Base-by-base conservation (phyloP, 2,329 filamentous ascomycete species). In the Magnaporthiopsis incrustans region DNA sequence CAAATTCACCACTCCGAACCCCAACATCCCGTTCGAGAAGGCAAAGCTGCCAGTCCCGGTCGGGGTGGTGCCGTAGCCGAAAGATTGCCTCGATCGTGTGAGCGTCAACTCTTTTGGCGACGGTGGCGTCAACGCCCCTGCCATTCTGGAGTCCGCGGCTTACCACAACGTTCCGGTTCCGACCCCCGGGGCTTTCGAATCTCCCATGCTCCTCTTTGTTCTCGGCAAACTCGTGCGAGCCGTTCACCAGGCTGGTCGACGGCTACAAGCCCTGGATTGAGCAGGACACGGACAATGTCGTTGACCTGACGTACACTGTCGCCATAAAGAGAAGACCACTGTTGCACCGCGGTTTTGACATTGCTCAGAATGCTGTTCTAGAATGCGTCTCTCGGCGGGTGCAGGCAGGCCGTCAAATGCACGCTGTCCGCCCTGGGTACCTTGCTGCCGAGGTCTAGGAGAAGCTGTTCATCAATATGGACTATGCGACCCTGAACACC, bases 41-140 rank as follows among this genome's bases (percentile, higher is more conserved):
- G 61, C 33, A 1, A 70, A 71, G 14, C 66, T 74, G 4, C 62
- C 8, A 1, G 73, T 76, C 0, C 73, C 74, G 0, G 61, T 64
- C 0, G 67, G 70, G 53, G 61, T 71, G 0, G 67, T 59, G 0
- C 60, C 69, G 1, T 77, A 69, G 69, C 75, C 75, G 0, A 2
- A 33, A 4, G 65, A 66, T 22, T 63, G 69, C 6, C 6, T 15
- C 0, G 69, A 73, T 50, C 68, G 75, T 4, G 67, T 74, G 5
- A 72, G 71, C 38, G 68, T 79, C 57, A 78, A 77, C 66, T 72
- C 68, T 0, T 79, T 77, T 64, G 77, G 77, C 2, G 75, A 74
- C 44, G 77, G 77, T 0, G 77, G 77, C 0, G 67, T 73, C 5
- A 78, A 78, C 62, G 75, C 70, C 0, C 77, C 79, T 57, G 71